Evolutionary conservation across 2,329 filamentous ascomycete species (phyloP).

Genomic region (Aureobasidium musti): DNA sequence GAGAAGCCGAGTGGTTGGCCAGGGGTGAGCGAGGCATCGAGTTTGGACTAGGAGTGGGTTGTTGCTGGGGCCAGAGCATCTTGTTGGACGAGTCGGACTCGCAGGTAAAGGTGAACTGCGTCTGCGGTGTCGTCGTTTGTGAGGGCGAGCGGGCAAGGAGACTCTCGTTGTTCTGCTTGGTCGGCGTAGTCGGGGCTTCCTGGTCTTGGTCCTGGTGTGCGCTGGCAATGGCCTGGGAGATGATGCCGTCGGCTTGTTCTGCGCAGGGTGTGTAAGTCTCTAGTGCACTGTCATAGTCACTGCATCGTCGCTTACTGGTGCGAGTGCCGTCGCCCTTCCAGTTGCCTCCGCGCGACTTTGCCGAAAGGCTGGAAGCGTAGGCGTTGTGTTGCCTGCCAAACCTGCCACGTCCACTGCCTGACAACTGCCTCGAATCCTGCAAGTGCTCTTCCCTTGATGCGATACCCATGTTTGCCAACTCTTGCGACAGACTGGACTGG

Average conservation of each 20-base stretch:
- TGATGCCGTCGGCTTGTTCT: constrained; percentile 63
- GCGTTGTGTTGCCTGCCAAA: constrained; percentile 64
- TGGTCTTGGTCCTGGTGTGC: constrained; percentile 69
- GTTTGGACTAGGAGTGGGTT: constrained; percentile 40
- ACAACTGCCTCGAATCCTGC: constrained; percentile 12
- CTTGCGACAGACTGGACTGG: constrained; percentile 61
- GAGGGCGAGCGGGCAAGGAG: constrained; percentile 67
- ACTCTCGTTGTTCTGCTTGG: constrained; percentile 68
- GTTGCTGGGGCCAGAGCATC: constrained; percentile 68
- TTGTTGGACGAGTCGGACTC: constrained; percentile 83
- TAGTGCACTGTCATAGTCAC: background rate
- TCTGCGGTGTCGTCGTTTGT: constrained; percentile 67
- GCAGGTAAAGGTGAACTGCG: constrained; percentile 96
- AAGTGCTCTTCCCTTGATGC: constrained; percentile 43
- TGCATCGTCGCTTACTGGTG: constrained; percentile 29
- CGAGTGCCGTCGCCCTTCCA: constrained; percentile 33
- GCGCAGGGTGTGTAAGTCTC: constrained; percentile 16
- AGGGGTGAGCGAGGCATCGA: background rate
- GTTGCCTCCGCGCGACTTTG: constrained; percentile 35
- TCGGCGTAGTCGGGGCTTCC: constrained; percentile 55
- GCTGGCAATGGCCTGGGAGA: constrained; percentile 87
- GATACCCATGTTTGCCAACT: constrained; percentile 66
- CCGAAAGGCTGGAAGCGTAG: constrained; percentile 47
- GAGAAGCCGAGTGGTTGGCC: constrained; percentile 34
- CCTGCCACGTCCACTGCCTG: constrained; percentile 66